Evolutionary conservation across 2,329 filamentous ascomycete genomes (phyloP).

Genomic region (Penicillium sp.): DNA sequence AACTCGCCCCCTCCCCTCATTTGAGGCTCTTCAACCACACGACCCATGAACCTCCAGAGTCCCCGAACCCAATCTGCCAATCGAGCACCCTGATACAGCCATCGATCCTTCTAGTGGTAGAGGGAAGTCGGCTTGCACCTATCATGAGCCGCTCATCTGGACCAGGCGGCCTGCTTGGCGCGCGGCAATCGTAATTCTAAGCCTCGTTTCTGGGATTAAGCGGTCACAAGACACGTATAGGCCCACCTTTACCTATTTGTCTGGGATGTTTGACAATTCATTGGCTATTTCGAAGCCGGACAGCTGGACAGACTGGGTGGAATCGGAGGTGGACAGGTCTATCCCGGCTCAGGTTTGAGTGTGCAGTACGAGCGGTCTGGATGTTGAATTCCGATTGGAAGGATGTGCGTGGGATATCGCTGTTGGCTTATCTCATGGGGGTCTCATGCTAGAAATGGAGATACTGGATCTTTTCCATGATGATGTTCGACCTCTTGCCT

Average conservation of each 20-base stretch:
- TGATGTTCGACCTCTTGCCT: no score
- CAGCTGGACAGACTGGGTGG: neutral
- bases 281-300: neutral
- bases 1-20: neutral
- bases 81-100: neutral
- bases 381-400: neutral
- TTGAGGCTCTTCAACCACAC: neutral
- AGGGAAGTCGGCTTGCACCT: neutral
- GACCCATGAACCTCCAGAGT: neutral
- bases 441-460: no score
- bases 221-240: neutral
- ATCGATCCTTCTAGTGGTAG: neutral
- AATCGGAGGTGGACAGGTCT: neutral
- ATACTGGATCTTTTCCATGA: no score
- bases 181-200: constrained; percentile 5
- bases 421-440: no score
- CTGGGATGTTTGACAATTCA: neutral
- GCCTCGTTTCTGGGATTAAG: neutral
- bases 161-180: constrained; percentile 1
- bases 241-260: neutral
- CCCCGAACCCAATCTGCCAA: neutral
- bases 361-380: neutral
- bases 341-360: neutral
- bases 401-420: neutral
- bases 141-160: neutral